Conservation (phyloP, 306 rosid species). For the Rosa lucieae region DNA sequence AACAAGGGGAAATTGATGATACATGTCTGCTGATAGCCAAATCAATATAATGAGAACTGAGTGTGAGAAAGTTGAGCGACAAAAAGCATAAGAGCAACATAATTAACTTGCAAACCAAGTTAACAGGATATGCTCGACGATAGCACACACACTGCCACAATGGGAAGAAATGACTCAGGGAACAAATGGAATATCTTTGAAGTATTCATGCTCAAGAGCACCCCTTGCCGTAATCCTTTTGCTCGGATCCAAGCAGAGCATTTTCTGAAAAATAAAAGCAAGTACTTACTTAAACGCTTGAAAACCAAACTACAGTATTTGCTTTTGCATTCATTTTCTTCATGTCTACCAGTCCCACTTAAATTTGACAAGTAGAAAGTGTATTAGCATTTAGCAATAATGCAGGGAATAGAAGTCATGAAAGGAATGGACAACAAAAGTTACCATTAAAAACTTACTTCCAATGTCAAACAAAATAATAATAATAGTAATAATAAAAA, state of each 20-base stretch:
- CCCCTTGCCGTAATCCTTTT: conserved; percentile 87
- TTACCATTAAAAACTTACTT: background rate
- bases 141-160: conserved; percentile 57
- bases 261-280: conserved; percentile 49
- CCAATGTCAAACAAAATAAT: background rate
- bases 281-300: too few relatives aligned
- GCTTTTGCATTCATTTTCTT: too few relatives aligned
- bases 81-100: conserved; percentile 41
- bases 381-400: too few relatives aligned
- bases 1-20: background rate
- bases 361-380: background rate
- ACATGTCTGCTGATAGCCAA: conserved; percentile 8
- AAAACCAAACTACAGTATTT: too few relatives aligned
- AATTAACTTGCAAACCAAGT: conserved; percentile 54
- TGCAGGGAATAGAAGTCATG: too few relatives aligned
- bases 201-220: conserved; percentile 96
- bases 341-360: too few relatives aligned
- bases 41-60: conserved; percentile 29
- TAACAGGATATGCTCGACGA: conserved; percentile 49
- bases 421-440: background rate
- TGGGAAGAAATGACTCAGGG: conserved; percentile 45
- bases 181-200: conserved; percentile 85
- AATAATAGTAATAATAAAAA: too few relatives aligned
- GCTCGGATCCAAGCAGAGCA: conserved; percentile 96
- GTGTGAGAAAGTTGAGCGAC: conserved; percentile 7